A percentile compares a stretch with the other conserved stretches of the same genome.
Conservation (phyloP, 2,329 filamentous ascomycete genomes). For the Xylaria sp. region DNA sequence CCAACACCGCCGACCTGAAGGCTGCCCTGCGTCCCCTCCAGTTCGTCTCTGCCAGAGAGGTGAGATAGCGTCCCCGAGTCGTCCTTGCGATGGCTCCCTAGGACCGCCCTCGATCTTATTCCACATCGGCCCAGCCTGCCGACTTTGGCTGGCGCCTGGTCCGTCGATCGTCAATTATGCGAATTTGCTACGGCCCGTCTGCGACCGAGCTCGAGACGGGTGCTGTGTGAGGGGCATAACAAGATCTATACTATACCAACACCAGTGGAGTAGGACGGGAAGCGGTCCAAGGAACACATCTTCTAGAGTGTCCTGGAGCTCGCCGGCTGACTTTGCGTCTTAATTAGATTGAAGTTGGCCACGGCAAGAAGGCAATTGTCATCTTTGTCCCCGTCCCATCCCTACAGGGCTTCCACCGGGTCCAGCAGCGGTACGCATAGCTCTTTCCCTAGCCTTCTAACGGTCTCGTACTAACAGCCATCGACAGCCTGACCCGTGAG, state of each 20-base stretch:
- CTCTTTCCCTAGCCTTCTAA: not conserved
- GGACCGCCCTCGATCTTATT: conserved; percentile 46
- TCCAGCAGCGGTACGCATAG: conserved; percentile 93
- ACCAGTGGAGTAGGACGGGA: conserved; percentile 75
- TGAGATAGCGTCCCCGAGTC: conserved; percentile 67
- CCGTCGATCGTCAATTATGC: conserved; percentile 36
- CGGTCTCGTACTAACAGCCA: conserved; percentile 41
- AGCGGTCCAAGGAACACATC: conserved; percentile 74
- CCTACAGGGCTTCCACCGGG: conserved; percentile 98
- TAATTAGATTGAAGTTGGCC: conserved; percentile 97
- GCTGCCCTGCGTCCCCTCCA: conserved; percentile 95
- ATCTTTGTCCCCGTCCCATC: conserved; percentile 99
- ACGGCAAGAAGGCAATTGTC: conserved; percentile 99
- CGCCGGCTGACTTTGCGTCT: conserved; percentile 79
- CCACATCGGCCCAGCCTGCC: conserved; percentile 31
- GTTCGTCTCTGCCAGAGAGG: conserved; percentile 99
- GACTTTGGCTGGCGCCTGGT: conserved; percentile 29
- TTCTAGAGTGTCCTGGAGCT: conserved; percentile 69
- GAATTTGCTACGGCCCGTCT: conserved; percentile 39
- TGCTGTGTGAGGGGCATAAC: conserved; percentile 38
- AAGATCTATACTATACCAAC: conserved; percentile 44
- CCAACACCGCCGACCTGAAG: conserved; percentile 98
- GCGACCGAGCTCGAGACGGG: conserved; percentile 36
- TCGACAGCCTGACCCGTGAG: conserved; percentile 90
- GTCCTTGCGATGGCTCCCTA: conserved; percentile 33